These are phyloP conservation scores for Aquanectria penicillioides DNA, from an alignment of 2,329 filamentous ascomycete species.

Conservation along the genomic window DNA sequence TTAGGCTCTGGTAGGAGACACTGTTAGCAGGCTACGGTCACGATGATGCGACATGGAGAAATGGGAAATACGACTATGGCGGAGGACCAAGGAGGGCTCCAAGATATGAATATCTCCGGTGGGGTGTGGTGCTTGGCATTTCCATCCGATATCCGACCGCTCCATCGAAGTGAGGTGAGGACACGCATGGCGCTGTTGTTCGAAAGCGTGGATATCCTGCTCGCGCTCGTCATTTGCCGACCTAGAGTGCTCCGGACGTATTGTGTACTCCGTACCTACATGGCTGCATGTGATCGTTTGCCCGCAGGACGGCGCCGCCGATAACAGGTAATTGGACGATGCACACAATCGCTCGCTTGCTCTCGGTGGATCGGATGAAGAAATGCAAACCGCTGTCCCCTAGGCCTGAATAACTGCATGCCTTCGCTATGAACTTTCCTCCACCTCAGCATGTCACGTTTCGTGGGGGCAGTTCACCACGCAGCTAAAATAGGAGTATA, in stretches of 20 bases:
- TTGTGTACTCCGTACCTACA: background rate
- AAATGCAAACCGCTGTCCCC: background rate
- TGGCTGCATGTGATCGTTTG: background rate
- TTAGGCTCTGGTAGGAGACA: slow-evolving; percentile 25
- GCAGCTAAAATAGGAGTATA: too few species aligned
- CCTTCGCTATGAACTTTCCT: slow-evolving; percentile 2
- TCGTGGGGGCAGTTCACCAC: too few species aligned
- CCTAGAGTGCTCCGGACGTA: too few species aligned
- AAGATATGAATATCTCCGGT: background rate
- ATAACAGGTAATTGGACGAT: too few species aligned
- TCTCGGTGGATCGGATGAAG: background rate
- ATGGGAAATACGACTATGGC: slow-evolving; percentile 13
- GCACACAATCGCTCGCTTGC: background rate
- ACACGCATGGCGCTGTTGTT: too few species aligned
- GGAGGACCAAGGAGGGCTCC: background rate
- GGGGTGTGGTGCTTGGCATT: background rate
- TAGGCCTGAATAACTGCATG: background rate
- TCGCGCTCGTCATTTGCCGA: background rate
- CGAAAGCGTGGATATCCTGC: background rate
- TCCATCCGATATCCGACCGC: background rate
- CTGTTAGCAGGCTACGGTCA: slow-evolving; percentile 19
- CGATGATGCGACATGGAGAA: slow-evolving; percentile 25
- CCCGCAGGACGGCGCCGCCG: too few species aligned
- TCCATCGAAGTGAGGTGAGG: background rate
- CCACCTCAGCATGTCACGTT: slow-evolving; percentile 6